These are phyloP conservation scores for Helotiales sp. DNA, from an alignment of 2,329 filamentous ascomycete species.

Conservation along the genomic window DNA sequence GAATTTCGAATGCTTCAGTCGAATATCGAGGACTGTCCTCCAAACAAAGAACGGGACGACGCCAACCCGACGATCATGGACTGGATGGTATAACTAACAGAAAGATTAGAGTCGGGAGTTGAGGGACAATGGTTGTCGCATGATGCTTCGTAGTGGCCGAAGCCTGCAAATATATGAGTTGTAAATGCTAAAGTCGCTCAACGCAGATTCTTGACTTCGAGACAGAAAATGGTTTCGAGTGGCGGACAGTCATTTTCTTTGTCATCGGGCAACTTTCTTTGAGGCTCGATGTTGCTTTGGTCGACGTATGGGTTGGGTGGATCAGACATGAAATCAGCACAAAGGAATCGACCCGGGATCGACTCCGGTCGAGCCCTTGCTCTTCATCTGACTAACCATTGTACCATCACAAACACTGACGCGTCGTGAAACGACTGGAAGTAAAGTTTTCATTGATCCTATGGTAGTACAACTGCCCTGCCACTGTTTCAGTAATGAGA, in stretches of 20 bases:
- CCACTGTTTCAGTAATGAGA: not conserved
- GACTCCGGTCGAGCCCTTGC: too few species aligned
- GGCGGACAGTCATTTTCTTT: not conserved
- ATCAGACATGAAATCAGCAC: not conserved
- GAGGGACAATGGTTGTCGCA: not conserved
- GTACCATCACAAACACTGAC: not conserved
- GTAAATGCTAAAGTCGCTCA: not conserved
- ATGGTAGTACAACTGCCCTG: slow-evolving; percentile 19
- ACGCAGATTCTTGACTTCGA: not conserved
- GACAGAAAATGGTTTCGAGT: not conserved
- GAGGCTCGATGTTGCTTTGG: not conserved
- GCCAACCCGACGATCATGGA: not conserved
- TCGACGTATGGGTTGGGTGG: not conserved
- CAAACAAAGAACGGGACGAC: not conserved
- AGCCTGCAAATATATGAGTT: not conserved
- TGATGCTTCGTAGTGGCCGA: not conserved
- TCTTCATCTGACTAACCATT: not conserved
- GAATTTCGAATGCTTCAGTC: too few species aligned
- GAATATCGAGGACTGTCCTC: too few species aligned
- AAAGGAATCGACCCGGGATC: not conserved
- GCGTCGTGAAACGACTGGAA: not conserved
- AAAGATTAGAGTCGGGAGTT: too few species aligned
- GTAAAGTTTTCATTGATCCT: slow-evolving; percentile 5
- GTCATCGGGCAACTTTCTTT: slow-evolving; percentile 3
- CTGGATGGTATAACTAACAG: too few species aligned